Base-by-base conservation (phyloP, 2,329 filamentous ascomycete genomes). In the Cladosporium sp. region DNA sequence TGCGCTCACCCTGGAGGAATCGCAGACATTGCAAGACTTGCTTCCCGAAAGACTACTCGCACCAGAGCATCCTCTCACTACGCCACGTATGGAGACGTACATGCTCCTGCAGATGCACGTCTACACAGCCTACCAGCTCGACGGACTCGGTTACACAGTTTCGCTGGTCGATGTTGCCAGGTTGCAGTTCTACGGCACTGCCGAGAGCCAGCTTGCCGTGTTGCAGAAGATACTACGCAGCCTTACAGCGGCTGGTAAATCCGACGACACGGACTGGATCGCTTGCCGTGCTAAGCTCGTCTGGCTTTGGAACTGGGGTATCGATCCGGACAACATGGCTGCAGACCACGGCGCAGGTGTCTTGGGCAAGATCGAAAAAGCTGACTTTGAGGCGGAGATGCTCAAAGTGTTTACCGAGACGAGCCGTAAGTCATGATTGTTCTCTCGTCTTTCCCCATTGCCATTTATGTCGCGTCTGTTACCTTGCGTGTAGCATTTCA, bases 251-350 rank as follows among this genome's bases (percentile, higher is more conserved):
- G 20, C 52, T 56, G 76, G 77, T 12, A 75, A 80, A 1, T 56
- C 62, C 12, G 84, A 89, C 54, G 85, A 89, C 59, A 78, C 78
- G 34, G 83, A 82, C 60, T 89, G 87, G 86, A 74, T 78, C 24
- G 77, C 75, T 54, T 79, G 82, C 12, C 80, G 88, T 58, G 80
- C 81, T 40, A 84, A 87, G 64, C 71, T 92, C 8, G 69, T 91
- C 3, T 93, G 89, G 89, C 77, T 93, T 28, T 84, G 85, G 67
- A 81, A 82, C 65, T 92, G 89, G 89, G 86, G 86, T 34, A 78
- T 79, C 22, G 77, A 81, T 59, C 73, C 62, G 13, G 68, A 74
- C 49, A 73, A 73, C 34, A 65, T 68, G 47, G 40, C 62, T 24
- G 72, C 58, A 35, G 63, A 70, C 22, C 68, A 66, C 19, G 75